Conservation (phyloP, 306 rosid genomes). For the Begonia peltatifolia region DNA sequence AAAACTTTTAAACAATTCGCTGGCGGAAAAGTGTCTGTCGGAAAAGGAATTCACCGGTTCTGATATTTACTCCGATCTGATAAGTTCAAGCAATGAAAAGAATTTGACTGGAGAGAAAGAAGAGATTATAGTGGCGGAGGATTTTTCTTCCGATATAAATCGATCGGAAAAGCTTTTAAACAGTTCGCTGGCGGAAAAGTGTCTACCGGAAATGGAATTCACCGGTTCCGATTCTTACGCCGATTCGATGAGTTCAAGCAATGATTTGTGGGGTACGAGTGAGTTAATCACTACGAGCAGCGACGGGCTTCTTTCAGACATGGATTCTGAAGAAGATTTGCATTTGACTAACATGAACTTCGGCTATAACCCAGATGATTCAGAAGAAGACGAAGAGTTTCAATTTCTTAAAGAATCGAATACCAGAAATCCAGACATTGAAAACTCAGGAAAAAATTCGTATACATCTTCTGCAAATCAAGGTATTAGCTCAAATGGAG, state of each 20-base stretch:
- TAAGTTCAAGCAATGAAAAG: constrained; percentile 15
- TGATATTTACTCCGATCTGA: constrained; percentile 26
- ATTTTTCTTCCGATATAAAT: constrained; percentile 8
- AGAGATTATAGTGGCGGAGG: neutral
- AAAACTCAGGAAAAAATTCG: constrained; percentile 15
- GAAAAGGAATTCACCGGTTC: constrained; percentile 25
- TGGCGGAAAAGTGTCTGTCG: constrained; percentile 11
- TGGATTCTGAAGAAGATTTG: constrained; percentile 24
- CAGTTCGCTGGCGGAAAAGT: constrained; percentile 5
- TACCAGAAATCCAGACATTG: constrained; percentile 23
- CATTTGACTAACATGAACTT: constrained; percentile 13
- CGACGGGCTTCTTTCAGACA: constrained; percentile 32
- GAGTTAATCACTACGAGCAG: constrained; percentile 11
- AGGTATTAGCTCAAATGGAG: neutral
- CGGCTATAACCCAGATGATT: constrained; percentile 48
- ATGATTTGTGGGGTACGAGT: constrained; percentile 9
- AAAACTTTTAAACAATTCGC: constrained; percentile 1
- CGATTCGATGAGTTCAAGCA: constrained; percentile 22
- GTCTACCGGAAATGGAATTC: constrained; percentile 27
- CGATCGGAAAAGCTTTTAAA: constrained; percentile 6
- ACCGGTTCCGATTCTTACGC: constrained; percentile 28
- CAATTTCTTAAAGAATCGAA: constrained; percentile 4
- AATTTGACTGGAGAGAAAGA: constrained; percentile 1
- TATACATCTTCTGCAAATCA: neutral
- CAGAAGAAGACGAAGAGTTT: constrained; percentile 30